Percentiles rank a stretch among this genome's conserved stretches.
Conservation (phyloP, 2,329 filamentous ascomycete species). For the Chrysoporthe puriensis region DNA sequence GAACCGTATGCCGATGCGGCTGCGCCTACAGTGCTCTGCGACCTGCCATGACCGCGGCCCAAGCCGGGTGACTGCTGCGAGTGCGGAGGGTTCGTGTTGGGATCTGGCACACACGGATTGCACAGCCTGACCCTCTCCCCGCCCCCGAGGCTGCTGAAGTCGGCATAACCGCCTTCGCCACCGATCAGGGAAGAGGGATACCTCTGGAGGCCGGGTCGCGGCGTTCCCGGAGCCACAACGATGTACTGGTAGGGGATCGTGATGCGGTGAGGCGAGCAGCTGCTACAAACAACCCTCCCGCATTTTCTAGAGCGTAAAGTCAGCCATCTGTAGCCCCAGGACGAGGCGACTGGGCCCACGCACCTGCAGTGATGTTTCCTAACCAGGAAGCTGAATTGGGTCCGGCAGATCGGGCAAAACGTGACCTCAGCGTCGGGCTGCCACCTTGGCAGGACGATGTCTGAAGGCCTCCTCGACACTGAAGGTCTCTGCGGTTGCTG, state of each 20-base stretch:
- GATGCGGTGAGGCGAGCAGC: conserved; percentile 91
- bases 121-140: conserved; percentile 63
- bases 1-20: conserved; percentile 11
- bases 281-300: conserved; percentile 85
- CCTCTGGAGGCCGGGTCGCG: conserved; percentile 40
- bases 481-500: conserved; percentile 17
- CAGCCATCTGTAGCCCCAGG: conserved; percentile 16
- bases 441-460: conserved; percentile 74
- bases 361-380: conserved; percentile 92
- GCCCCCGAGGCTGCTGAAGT: conserved; percentile 52
- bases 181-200: conserved; percentile 45
- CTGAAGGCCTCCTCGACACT: conserved; percentile 33
- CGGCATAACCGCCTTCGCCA: conserved; percentile 46
- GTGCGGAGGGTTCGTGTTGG: conserved; percentile 60
- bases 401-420: conserved; percentile 81
- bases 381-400: conserved; percentile 81
- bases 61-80: conserved; percentile 33
- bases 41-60: conserved; percentile 46
- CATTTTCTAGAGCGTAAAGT: conserved; percentile 67
- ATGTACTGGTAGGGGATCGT: conserved; percentile 94
- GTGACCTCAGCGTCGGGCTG: conserved; percentile 85
- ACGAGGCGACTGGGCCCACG: conserved; percentile 33
- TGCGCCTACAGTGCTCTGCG: conserved; percentile 47
- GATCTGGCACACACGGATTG: conserved; percentile 66
- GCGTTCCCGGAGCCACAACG: conserved; percentile 69